Percentiles rank a stretch among this genome's conserved stretches.
phyloP scores from a whole-genome alignment of 805 yeast species.

The Wickerhamiella hasegawae region DNA sequence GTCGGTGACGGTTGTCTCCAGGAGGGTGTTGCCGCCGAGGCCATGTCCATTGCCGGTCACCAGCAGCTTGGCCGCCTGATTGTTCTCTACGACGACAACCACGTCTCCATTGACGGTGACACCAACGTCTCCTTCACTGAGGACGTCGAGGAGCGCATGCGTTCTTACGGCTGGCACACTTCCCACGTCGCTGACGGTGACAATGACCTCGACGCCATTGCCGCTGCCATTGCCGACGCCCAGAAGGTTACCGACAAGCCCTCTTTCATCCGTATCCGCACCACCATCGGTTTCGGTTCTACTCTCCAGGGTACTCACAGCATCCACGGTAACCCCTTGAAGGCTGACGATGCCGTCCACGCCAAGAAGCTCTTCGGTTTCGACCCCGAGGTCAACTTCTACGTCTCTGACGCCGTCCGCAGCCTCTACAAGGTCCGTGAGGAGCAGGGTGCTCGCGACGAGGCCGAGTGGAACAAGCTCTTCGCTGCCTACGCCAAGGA shows the following conservation, averaged over 20 bases:
- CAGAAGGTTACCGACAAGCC: slow-evolving; percentile 70
- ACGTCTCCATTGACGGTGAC: slow-evolving; percentile 89
- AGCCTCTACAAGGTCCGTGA: slow-evolving; percentile 43
- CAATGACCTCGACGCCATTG: slow-evolving; percentile 54
- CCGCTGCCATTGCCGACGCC: slow-evolving; percentile 65
- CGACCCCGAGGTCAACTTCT: slow-evolving; percentile 68
- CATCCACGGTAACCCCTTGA: slow-evolving; percentile 94
- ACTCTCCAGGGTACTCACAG: slow-evolving; percentile 66
- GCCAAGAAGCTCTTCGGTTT: slow-evolving; percentile 74
- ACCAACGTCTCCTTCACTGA: slow-evolving; percentile 85
- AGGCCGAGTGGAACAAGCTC: slow-evolving; percentile 58
- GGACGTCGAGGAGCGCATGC: slow-evolving; percentile 69
- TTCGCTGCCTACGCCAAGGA: slow-evolving; percentile 45
- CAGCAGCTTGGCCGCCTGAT: slow-evolving; percentile 83
- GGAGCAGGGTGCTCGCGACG: slow-evolving; percentile 47
- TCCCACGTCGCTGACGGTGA: slow-evolving; percentile 66
- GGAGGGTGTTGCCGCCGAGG: slow-evolving; percentile 96
- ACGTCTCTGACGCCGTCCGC: slow-evolving; percentile 69
- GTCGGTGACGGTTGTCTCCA: slow-evolving; percentile 96
- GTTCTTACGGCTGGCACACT: slow-evolving; percentile 91
- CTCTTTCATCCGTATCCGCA: slow-evolving; percentile 70
- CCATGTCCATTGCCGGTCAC: slow-evolving; percentile 91
- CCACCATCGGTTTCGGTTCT: slow-evolving; percentile 93
- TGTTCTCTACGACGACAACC: slow-evolving; percentile 92
- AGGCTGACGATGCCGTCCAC: slow-evolving; percentile 81